Conservation (phyloP, 805 yeast species). For the Candida succiphila region DNA sequence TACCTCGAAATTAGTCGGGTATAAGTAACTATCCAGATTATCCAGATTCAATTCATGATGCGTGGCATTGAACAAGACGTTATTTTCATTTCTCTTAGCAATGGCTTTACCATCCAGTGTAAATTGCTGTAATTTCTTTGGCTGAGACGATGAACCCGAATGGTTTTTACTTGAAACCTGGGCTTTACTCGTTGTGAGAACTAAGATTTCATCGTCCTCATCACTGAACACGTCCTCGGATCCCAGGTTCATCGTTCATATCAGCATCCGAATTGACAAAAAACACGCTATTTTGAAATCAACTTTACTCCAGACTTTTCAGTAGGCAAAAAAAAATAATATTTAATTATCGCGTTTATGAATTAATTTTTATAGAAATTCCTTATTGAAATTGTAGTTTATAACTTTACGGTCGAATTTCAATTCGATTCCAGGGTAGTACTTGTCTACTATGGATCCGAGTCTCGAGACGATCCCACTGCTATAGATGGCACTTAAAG, state of each 20-base stretch:
- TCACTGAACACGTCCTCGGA: conserved; percentile 16
- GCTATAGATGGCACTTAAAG: conserved; percentile 51
- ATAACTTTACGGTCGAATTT: conserved; percentile 22
- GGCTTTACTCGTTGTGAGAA: background rate
- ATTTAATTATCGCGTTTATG: background rate
- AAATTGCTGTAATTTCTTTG: background rate
- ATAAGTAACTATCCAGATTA: conserved; percentile 42
- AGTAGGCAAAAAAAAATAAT: too few species aligned
- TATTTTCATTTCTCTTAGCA: background rate
- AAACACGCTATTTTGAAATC: too few species aligned
- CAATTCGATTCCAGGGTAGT: conserved; percentile 29
- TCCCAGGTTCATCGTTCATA: background rate
- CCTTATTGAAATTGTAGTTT: conserved; percentile 19
- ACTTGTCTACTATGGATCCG: conserved; percentile 41
- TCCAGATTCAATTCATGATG: conserved; percentile 39
- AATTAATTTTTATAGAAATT: conserved; percentile 4
- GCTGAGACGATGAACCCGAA: background rate
- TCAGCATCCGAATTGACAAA: too few species aligned
- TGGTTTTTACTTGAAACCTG: background rate
- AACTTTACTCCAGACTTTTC: too few species aligned
- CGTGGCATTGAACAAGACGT: conserved; percentile 21
- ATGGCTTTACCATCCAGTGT: background rate
- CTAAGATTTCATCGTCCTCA: conserved; percentile 2
- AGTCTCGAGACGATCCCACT: conserved; percentile 45
- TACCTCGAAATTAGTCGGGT: conserved; percentile 77